Percentiles rank a stretch among this genome's conserved stretches.
These are phyloP conservation scores for Leptodermis oblonga DNA, from an alignment of 257 asterid species.

Conservation along the genomic window DNA sequence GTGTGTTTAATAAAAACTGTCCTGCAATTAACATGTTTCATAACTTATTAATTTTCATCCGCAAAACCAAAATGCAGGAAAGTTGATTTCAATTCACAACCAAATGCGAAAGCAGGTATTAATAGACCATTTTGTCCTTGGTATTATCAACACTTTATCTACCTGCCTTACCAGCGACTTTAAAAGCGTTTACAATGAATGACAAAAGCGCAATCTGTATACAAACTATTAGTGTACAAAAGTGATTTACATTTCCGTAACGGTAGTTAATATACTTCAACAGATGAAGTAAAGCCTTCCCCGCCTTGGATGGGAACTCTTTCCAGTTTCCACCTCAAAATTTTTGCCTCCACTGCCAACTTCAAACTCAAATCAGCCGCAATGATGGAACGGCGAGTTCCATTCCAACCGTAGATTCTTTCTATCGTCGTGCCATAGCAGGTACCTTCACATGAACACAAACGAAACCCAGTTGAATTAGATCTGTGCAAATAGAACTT, in stretches of 20 bases:
- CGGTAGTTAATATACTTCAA: background rate
- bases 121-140: background rate
- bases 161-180: background rate
- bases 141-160: background rate
- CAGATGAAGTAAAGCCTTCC: background rate
- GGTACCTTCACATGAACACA: background rate
- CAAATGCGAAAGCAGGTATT: too few species aligned
- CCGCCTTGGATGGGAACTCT: background rate
- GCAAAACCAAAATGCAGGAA: too few species aligned
- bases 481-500: slow-evolving; percentile 63
- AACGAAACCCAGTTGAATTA: slow-evolving; percentile 11
- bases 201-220: background rate
- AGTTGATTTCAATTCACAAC: too few species aligned
- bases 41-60: too few species aligned
- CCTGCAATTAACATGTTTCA: too few species aligned
- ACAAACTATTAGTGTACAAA: background rate
- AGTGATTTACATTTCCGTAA: slow-evolving; percentile 3
- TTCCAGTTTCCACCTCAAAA: background rate
- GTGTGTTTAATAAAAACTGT: too few species aligned
- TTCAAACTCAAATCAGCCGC: background rate
- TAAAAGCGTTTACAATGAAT: background rate
- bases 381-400: background rate
- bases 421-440: background rate
- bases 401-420: background rate
- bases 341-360: background rate